These are phyloP conservation scores for Carex scoparia DNA, from an alignment of 176 grass and related monocot genomes.

Conservation along the genomic window DNA sequence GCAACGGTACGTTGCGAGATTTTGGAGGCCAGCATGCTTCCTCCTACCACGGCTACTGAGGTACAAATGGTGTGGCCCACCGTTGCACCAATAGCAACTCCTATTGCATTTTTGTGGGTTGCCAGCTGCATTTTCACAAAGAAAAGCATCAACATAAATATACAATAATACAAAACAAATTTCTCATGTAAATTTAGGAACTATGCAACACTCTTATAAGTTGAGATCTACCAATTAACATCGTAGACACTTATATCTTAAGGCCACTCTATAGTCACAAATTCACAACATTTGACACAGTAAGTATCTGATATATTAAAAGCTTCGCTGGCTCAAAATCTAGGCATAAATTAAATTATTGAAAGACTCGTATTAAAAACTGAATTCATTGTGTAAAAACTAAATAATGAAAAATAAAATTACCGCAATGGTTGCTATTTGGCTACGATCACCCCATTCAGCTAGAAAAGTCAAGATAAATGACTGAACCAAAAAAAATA, in stretches of 20 bases:
- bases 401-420: not conserved
- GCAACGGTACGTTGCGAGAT: slow-evolving; percentile 89
- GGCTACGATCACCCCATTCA: slow-evolving; percentile 96
- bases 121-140: slow-evolving; percentile 49
- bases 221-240: not conserved
- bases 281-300: not conserved
- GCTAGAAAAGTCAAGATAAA: slow-evolving; percentile 97
- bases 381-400: not conserved
- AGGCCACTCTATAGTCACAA: not conserved
- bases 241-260: not conserved
- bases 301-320: not conserved
- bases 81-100: slow-evolving; percentile 71
- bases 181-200: not conserved
- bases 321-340: not conserved
- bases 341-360: not conserved
- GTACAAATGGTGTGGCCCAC: slow-evolving; percentile 91
- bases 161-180: not conserved
- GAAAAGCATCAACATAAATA: not conserved
- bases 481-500: slow-evolving; percentile 50
- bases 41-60: slow-evolving; percentile 78
- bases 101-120: slow-evolving; percentile 88
- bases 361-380: not conserved
- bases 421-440: slow-evolving; percentile 96
- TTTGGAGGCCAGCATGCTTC: slow-evolving; percentile 91
- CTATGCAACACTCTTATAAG: not conserved